Conservation (phyloP, 768 basidiomycete genomes). For the Dentipellis fragilis region DNA sequence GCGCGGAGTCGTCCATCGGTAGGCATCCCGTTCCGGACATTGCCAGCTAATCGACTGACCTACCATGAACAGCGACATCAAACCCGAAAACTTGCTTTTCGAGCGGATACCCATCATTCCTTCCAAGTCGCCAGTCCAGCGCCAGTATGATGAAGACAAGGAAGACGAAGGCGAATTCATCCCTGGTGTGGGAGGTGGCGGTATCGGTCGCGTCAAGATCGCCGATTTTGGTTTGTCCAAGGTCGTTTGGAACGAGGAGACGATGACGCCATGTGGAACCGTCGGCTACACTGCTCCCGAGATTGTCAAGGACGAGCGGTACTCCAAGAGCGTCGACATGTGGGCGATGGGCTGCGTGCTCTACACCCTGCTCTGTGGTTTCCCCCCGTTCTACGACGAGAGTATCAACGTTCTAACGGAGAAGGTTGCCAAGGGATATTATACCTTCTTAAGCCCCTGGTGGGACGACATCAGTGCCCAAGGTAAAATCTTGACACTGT, state of each 20-base stretch:
- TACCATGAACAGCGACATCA: slow-evolving; percentile 61
- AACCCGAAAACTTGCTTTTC: slow-evolving; percentile 95
- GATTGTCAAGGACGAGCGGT: slow-evolving; percentile 97
- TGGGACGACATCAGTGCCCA: slow-evolving; percentile 91
- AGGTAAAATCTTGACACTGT: slow-evolving; percentile 35
- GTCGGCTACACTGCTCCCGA: slow-evolving; percentile 99
- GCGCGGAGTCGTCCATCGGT: slow-evolving; percentile 93
- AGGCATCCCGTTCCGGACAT: slow-evolving; percentile 4
- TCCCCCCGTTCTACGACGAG: slow-evolving; percentile 98
- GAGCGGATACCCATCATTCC: slow-evolving; percentile 87
- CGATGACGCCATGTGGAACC: slow-evolving; percentile 99
- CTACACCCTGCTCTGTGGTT: slow-evolving; percentile 95
- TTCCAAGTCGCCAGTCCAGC: slow-evolving; percentile 59
- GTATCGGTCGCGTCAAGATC: slow-evolving; percentile 96
- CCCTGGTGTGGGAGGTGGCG: slow-evolving; percentile 88
- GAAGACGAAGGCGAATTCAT: slow-evolving; percentile 97
- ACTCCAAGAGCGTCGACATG: slow-evolving; percentile 97
- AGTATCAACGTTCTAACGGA: slow-evolving; percentile 97
- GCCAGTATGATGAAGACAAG: slow-evolving; percentile 96
- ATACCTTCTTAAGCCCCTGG: slow-evolving; percentile 98
- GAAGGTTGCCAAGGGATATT: slow-evolving; percentile 94
- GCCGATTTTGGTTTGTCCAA: slow-evolving; percentile 97
- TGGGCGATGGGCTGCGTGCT: slow-evolving; percentile 99
- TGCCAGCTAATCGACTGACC: neutral
- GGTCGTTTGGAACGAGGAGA: slow-evolving; percentile 98